phyloP scores from a whole-genome alignment of 2,329 filamentous ascomycete species.

The Nothopassalora personata region DNA sequence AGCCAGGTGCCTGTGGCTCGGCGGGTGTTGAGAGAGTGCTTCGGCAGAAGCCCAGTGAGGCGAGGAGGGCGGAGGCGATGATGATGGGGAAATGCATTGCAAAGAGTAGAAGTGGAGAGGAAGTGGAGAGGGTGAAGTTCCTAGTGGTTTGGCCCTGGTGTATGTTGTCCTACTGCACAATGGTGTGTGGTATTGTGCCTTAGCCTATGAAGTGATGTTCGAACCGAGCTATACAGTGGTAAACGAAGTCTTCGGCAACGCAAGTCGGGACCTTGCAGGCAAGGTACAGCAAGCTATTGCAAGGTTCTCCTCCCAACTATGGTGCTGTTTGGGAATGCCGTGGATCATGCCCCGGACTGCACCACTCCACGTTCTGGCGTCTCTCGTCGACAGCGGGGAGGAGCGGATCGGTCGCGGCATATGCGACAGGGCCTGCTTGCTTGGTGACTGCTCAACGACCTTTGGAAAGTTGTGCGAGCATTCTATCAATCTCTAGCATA shows the following conservation, averaged over 20 bases:
- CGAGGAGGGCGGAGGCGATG: slow-evolving; percentile 6
- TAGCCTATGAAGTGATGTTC: background rate
- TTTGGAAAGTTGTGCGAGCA: slow-evolving; percentile 52
- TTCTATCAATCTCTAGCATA: slow-evolving; percentile 73
- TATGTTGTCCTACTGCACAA: background rate
- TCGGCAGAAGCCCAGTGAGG: slow-evolving; percentile 5
- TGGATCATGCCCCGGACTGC: background rate
- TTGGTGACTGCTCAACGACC: slow-evolving; percentile 19
- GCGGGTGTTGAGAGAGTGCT: background rate
- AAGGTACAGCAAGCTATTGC: background rate
- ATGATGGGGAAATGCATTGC: background rate
- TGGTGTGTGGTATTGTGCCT: background rate
- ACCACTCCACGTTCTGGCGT: background rate
- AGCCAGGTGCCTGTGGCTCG: slow-evolving; percentile 17
- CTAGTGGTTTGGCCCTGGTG: background rate
- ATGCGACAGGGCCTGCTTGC: background rate
- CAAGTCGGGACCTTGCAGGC: background rate
- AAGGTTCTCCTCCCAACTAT: background rate
- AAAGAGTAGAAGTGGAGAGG: background rate
- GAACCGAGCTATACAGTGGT: background rate
- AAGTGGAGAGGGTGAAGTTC: background rate
- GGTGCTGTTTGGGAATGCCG: background rate
- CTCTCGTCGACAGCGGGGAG: background rate
- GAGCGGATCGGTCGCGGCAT: background rate
- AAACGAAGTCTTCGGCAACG: background rate